Evolutionary conservation across 169 alveolate genomes (phyloP).

Genomic region (Plasmodium vinckei): DNA sequence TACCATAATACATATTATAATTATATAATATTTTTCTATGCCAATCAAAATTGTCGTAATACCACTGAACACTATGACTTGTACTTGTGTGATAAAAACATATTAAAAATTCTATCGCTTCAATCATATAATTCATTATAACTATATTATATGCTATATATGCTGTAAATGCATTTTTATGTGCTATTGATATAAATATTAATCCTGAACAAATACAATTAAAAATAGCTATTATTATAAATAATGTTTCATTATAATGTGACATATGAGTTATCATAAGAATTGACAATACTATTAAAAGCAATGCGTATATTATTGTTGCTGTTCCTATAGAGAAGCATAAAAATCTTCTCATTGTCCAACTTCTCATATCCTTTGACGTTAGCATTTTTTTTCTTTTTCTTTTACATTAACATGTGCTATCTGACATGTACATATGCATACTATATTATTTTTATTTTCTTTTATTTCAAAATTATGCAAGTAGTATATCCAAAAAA

Average conservation of each 20-base stretch:
- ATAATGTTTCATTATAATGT: conserved; percentile 64
- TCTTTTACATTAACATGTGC: no score
- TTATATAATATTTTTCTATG: conserved; percentile 44
- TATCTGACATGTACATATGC: background rate
- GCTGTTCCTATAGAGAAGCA: conserved; percentile 75
- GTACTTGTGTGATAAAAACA: conserved; percentile 62
- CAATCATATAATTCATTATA: conserved; percentile 63
- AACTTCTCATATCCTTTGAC: conserved; percentile 59
- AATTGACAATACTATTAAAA: conserved; percentile 44
- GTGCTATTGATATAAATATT: conserved; percentile 48
- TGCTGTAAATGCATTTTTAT: conserved; percentile 76
- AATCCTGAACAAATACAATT: conserved; percentile 42
- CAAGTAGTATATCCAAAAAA: no score
- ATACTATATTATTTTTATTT: no score
- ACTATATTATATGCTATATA: conserved; percentile 73
- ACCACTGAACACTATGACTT: conserved; percentile 74
- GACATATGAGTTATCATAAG: conserved; percentile 68
- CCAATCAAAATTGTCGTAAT: conserved; percentile 69
- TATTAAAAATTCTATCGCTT: conserved; percentile 51
- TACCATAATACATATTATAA: conserved; percentile 60
- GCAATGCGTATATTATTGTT: conserved; percentile 40
- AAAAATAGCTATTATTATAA: conserved; percentile 46
- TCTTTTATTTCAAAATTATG: no score
- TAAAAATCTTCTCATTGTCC: conserved; percentile 73
- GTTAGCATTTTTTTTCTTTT: conserved; percentile 34